These are phyloP conservation scores for Trypanosoma cruzi DNA, from an alignment of 208 protist genomes.

Conservation along the genomic window DNA sequence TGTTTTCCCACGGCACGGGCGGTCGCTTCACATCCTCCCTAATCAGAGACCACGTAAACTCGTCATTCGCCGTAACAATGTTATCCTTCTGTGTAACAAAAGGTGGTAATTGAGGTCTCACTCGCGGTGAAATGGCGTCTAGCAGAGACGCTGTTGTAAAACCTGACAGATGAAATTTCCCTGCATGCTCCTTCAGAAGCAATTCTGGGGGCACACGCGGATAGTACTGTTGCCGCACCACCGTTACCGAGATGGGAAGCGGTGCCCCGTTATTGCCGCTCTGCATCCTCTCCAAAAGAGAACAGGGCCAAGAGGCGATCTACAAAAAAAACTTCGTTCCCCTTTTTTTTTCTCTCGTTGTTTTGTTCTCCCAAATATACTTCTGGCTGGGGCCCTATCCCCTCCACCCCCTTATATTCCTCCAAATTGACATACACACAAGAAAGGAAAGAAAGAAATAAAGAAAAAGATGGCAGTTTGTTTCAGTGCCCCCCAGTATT, in stretches of 20 bases:
- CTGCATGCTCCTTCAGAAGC: conserved; percentile 39
- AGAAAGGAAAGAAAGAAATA: no score
- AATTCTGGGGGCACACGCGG: conserved; percentile 50
- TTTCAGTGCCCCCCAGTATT: no score
- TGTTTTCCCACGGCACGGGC: conserved; percentile 33
- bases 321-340: not conserved
- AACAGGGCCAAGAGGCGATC: not conserved
- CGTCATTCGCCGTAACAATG: conserved; percentile 7
- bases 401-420: no score
- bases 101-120: not conserved
- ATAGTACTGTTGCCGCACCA: conserved; percentile 21
- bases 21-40: conserved; percentile 4
- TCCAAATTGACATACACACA: no score
- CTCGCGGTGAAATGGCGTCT: conserved; percentile 19
- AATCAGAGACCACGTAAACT: conserved; percentile 12
- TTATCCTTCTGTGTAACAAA: not conserved
- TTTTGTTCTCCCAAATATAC: not conserved
- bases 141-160: conserved; percentile 25
- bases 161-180: conserved; percentile 31
- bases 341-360: conserved; percentile 2
- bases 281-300: not conserved
- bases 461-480: no score
- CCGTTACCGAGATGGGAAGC: not conserved
- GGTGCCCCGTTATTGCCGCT: not conserved
- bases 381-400: no score